Evolutionary conservation across 345 rosid species (phyloP).

Genomic region (Pistacia integerrima): DNA sequence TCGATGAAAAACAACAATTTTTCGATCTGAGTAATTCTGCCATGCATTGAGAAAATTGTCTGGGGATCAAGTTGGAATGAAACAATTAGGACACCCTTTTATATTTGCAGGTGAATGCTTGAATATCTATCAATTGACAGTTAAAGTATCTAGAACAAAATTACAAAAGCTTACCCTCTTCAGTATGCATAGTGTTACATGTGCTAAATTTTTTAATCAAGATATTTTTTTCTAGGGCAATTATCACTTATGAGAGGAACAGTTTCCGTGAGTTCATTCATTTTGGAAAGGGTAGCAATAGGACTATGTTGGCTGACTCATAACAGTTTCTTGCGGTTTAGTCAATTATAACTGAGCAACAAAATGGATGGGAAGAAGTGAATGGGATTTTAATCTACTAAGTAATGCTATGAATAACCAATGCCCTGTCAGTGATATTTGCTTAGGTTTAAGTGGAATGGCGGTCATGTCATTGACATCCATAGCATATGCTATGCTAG

Average conservation of each 20-base stretch:
- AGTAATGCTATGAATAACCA: background rate
- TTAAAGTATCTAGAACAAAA: background rate
- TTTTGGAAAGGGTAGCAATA: background rate
- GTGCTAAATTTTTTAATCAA: background rate
- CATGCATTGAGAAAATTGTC: background rate
- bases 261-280: background rate
- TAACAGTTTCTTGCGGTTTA: background rate
- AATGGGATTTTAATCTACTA: background rate
- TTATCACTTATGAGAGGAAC: background rate
- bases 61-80: background rate
- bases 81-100: background rate
- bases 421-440: background rate
- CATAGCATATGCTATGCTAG: background rate
- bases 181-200: background rate
- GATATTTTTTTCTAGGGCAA: background rate
- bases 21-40: background rate
- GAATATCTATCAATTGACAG: background rate
- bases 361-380: slow-evolving; percentile 3
- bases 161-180: background rate
- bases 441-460: slow-evolving; percentile 1
- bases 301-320: background rate
- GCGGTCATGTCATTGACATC: background rate
- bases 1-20: background rate
- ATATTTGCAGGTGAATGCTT: background rate
- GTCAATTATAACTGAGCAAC: background rate